phyloP scores from a whole-genome alignment of 1,284 basidiomycete species.

The Laetiporus sulphureus region DNA sequence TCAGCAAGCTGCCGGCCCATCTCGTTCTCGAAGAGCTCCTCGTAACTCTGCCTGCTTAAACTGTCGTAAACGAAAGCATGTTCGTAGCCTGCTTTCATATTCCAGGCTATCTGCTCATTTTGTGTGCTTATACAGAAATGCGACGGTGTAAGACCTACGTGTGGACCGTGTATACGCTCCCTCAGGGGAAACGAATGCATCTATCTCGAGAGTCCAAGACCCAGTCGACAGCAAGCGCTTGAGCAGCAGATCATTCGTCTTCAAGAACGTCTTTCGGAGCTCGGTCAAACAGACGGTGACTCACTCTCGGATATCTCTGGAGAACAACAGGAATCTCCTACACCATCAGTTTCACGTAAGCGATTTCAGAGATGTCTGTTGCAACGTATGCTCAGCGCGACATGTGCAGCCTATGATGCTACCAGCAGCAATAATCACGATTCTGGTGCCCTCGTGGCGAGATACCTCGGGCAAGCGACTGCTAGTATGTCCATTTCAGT shows the following conservation, averaged over 20 bases:
- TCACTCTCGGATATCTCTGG: constrained; percentile 6
- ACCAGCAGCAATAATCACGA: too few relatives aligned
- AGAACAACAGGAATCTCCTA: neutral
- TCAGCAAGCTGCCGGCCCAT: constrained; percentile 2
- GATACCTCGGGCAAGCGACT: neutral
- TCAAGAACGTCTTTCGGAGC: constrained; percentile 20
- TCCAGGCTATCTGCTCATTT: neutral
- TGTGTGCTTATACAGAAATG: constrained; percentile 18
- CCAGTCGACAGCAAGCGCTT: constrained; percentile 23
- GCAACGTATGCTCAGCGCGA: too few relatives aligned
- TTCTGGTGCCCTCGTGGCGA: neutral
- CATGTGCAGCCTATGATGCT: too few relatives aligned
- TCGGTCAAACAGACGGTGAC: constrained; percentile 19
- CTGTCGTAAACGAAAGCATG: constrained; percentile 23
- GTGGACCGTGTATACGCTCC: constrained; percentile 24
- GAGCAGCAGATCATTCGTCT: constrained; percentile 25
- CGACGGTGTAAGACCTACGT: constrained; percentile 23
- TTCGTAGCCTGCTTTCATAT: neutral
- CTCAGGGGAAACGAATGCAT: constrained; percentile 24
- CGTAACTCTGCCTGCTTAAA: constrained; percentile 26
- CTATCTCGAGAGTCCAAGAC: constrained; percentile 25
- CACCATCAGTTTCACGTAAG: too few relatives aligned
- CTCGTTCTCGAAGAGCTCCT: constrained; percentile 17
- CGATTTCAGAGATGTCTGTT: too few relatives aligned
- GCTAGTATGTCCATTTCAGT: neutral